Evolutionary conservation across 2,329 filamentous ascomycete species (phyloP).

Genomic region (Bisporella sp.): DNA sequence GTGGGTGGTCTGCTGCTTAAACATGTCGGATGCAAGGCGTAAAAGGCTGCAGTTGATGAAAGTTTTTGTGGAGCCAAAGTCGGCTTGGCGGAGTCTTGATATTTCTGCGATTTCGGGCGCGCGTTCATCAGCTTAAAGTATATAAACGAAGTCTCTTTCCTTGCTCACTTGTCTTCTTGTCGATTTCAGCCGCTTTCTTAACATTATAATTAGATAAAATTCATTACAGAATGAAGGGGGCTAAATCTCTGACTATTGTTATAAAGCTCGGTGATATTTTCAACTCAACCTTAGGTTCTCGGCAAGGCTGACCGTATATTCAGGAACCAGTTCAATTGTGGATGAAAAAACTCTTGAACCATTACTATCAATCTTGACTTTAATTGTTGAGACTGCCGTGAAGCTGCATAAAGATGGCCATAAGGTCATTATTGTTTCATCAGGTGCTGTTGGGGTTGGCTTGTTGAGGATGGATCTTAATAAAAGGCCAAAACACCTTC

Average conservation of each 20-base stretch:
- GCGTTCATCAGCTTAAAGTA: too few species aligned
- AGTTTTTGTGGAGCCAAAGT: too few species aligned
- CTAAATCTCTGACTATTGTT: constrained; percentile 55
- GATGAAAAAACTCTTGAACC: constrained; percentile 94
- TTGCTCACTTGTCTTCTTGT: too few species aligned
- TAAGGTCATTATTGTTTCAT: constrained; percentile 91
- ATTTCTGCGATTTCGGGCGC: too few species aligned
- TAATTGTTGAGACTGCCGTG: constrained; percentile 91
- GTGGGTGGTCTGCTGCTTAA: too few species aligned
- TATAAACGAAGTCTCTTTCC: too few species aligned
- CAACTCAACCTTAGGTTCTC: background rate
- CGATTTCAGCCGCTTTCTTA: too few species aligned
- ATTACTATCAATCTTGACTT: constrained; percentile 78
- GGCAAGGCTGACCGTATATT: constrained; percentile 5
- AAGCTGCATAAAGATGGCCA: constrained; percentile 86
- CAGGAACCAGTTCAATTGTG: constrained; percentile 98
- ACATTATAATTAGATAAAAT: too few species aligned
- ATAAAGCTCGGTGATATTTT: constrained; percentile 55
- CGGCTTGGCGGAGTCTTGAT: too few species aligned
- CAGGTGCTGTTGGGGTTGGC: constrained; percentile 91
- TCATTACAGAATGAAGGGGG: constrained; percentile 38
- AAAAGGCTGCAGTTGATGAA: background rate
- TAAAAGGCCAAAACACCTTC: constrained; percentile 81
- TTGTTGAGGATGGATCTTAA: constrained; percentile 84
- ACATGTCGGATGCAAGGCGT: background rate